These are phyloP conservation scores for Psilocybe cubensis DNA, from an alignment of 768 basidiomycete species.

Conservation along the genomic window DNA sequence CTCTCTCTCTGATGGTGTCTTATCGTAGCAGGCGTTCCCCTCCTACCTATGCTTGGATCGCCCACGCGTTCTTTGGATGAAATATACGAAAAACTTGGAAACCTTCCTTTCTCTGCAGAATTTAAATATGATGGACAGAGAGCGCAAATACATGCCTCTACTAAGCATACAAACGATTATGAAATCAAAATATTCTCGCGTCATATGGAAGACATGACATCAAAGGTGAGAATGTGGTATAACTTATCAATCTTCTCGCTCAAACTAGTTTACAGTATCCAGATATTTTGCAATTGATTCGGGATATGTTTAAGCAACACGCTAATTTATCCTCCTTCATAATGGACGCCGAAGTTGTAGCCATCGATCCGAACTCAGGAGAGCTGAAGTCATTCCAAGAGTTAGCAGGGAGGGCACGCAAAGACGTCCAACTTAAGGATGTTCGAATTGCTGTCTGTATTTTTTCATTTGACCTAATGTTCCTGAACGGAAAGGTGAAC, in stretches of 20 bases:
- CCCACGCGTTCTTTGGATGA: slow-evolving; percentile 85
- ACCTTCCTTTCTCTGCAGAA: slow-evolving; percentile 78
- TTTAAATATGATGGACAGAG: slow-evolving; percentile 92
- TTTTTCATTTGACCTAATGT: slow-evolving; percentile 90
- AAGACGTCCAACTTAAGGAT: slow-evolving; percentile 76
- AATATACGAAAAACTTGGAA: slow-evolving; percentile 72
- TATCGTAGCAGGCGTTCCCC: slow-evolving; percentile 60
- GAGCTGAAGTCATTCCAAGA: slow-evolving; percentile 83
- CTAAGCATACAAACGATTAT: slow-evolving; percentile 29
- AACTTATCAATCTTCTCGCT: background rate
- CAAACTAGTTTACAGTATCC: slow-evolving; percentile 62
- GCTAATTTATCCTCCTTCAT: slow-evolving; percentile 64
- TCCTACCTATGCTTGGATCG: slow-evolving; percentile 86
- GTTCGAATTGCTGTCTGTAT: slow-evolving; percentile 83
- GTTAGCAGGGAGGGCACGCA: slow-evolving; percentile 81
- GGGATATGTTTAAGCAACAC: slow-evolving; percentile 47
- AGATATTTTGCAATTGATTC: slow-evolving; percentile 67
- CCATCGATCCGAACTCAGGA: slow-evolving; percentile 68
- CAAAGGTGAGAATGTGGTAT: slow-evolving; percentile 55
- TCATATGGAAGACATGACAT: slow-evolving; percentile 92
- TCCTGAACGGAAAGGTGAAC: slow-evolving; percentile 76
- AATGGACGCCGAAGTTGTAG: slow-evolving; percentile 87
- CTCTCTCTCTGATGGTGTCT: background rate
- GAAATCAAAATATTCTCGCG: slow-evolving; percentile 79
- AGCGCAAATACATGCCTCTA: slow-evolving; percentile 73